Evolutionary conservation across 768 basidiomycete genomes (phyloP).

Genomic region (Tulasnella sp.): DNA sequence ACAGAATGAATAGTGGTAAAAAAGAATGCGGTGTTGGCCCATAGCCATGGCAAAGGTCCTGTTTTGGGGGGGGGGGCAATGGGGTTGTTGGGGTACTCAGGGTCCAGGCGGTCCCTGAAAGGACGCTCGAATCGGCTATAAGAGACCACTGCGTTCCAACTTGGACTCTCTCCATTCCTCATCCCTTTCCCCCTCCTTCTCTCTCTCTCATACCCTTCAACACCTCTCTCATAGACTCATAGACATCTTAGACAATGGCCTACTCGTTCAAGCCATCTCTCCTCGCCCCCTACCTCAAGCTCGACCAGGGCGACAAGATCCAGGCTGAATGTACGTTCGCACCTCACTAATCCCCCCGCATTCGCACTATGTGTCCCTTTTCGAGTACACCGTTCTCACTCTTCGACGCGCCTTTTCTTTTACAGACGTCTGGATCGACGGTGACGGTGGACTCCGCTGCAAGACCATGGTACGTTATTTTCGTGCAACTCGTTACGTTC

Average conservation of each 20-base stretch:
- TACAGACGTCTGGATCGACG: conserved; percentile 96
- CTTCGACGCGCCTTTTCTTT: conserved; percentile 7
- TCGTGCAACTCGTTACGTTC: not conserved
- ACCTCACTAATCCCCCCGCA: not conserved
- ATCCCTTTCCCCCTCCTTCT: not conserved
- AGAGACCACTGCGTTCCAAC: not conserved
- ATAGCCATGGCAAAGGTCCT: too few species aligned
- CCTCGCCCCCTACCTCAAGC: conserved; percentile 79
- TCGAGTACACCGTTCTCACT: not conserved
- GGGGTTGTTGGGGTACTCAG: not conserved
- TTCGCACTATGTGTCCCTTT: not conserved
- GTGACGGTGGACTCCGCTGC: conserved; percentile 85
- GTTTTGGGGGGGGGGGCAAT: not conserved
- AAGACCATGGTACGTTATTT: conserved; percentile 70
- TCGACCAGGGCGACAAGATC: conserved; percentile 84
- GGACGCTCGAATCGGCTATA: not conserved
- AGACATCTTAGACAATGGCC: conserved; percentile 22
- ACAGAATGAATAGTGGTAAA: too few species aligned
- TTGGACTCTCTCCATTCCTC: not conserved
- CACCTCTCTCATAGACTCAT: conserved; percentile 4
- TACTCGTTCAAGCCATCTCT: conserved; percentile 67
- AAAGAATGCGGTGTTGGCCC: too few species aligned
- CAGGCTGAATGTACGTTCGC: conserved; percentile 77
- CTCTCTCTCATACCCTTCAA: not conserved
- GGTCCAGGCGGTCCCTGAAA: not conserved